Evolutionary conservation across 2,329 filamentous ascomycete genomes (phyloP), one percentile per base, ranked within the genome.

Genomic region (Sclerotinia subarctica): DNA sequence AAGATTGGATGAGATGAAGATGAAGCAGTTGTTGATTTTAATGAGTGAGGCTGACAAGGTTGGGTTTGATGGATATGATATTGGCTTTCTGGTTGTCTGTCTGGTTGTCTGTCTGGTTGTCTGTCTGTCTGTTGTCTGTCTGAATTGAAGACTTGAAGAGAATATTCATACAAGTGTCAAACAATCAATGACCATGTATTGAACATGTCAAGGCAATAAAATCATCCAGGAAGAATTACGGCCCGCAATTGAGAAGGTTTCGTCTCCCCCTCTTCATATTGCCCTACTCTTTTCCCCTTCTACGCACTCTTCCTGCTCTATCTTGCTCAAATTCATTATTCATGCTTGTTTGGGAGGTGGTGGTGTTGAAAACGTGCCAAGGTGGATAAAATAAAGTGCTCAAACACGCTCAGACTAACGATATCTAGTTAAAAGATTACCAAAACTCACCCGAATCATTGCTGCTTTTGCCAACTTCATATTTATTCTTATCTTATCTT

Each of bases 371-470:
- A 51, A 35, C 7, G 46, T 62, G 46, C 58, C 44, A 62, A 60
- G 58, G 58, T 60, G 58, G 44, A 19, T 60, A 35, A 51, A 42
- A 62, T 62, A 62, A 67, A 67, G 47, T 63, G 65, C 65, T 67
- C 65, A 67, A 67, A 67, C 26, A 54, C 46, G 65, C 65, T 47
- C 65, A 67, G 56, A 63, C 65, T 67, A 67, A 53, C 52, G 26
- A 1, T 15, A n/a, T 49, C 19, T 0, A 10, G 29, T 3, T 44
- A 42, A 49, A 59, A 58, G n/a, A 6, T 15, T 29, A 17, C 26
- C 29, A 51, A 42, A 60, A 29, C 44, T 38, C 42, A 29, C 44
- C 42, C 29, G 15, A 13, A 0, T 6, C n/a, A 3, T 13, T 58
- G 64, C 64, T 49, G 44, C 64, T 66, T 59, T 60, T 21, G 51